Base-by-base conservation (phyloP, 192 early-diverging fungal species). In the Rhizophlyctis rosea region DNA sequence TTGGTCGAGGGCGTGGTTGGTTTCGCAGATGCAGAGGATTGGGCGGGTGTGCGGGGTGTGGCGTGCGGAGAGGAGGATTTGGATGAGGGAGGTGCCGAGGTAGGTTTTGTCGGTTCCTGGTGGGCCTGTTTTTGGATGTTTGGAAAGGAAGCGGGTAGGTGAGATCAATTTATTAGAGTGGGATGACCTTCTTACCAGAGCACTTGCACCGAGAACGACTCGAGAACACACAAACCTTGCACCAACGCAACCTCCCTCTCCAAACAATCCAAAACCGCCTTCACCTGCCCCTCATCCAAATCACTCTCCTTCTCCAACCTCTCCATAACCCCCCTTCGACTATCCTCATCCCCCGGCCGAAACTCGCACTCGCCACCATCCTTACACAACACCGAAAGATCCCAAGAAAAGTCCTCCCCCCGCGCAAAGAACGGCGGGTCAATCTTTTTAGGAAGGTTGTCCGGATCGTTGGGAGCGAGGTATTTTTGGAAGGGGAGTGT, bases 1-100 rank as follows among this genome's bases (percentile, higher is more conserved):
- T 59, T 85, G 81, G 39, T 85, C 85, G 5, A 86, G 57, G 1
- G 85, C 85, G 54, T 84, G 84, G 50, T 86, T 86, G 16, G 84
- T 86, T 50, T 74, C 82, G 36, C 76, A 77, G n/a, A 86, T 71
- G 28, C 71, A 61, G 1, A 86, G 67, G 34, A 84, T 76, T 0
- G 84, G 28, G 57, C 65, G 24, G 7, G 50, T 44, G 64, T 29
- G 63, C 64, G 13, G 3, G 50, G n/a, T 24, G 59, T 67, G 68
- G 11, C 44, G 18, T 28, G 1, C 11, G 16, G 21, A 13, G 14
- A 54, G 35, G 2, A 81, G 70, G 14, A 75, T 74, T n/a, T 53
- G 54, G 59, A 81, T 75, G 27, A 76, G 47, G 54, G 76, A 65
- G 2, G 84, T 73, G 34, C 84, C 82, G 34, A 84, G 72, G 34